phyloP scores from a whole-genome alignment of 75 land plant genomes.

The Sequoia sempervirens region DNA sequence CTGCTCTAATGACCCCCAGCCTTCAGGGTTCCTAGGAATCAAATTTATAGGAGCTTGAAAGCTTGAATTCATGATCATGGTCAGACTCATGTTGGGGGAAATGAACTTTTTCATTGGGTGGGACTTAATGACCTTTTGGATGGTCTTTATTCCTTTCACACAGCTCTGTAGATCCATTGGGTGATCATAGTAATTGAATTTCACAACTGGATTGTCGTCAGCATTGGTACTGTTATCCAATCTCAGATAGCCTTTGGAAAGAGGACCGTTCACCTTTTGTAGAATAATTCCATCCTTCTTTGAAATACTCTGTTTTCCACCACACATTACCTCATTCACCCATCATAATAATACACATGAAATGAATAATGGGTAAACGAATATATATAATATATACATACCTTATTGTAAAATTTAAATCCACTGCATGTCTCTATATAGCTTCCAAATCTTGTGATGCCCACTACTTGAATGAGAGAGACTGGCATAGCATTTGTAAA shows the following conservation, averaged over 20 bases:
- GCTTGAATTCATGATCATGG: background rate
- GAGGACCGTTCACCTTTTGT: too few species aligned
- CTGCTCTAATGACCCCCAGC: too few species aligned
- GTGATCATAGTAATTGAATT: background rate
- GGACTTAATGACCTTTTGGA: background rate
- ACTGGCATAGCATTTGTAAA: background rate
- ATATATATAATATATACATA: background rate
- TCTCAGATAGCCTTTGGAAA: background rate
- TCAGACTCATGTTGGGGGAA: background rate
- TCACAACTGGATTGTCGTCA: background rate
- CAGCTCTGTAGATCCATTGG: too few species aligned
- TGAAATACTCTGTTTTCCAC: background rate
- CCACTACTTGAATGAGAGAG: slow-evolving; percentile 60
- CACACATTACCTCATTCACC: background rate
- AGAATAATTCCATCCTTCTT: background rate
- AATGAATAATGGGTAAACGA: background rate
- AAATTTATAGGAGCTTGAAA: background rate
- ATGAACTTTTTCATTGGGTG: background rate
- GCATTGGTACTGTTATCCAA: background rate
- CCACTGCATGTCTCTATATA: slow-evolving; percentile 72
- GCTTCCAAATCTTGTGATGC: slow-evolving; percentile 12
- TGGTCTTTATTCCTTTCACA: background rate
- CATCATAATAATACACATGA: background rate
- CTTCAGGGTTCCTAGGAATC: slow-evolving; percentile 23
- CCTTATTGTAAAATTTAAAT: background rate